phyloP scores from a whole-genome alignment of 1,284 basidiomycete species.

The Ganoderma meredithae region DNA sequence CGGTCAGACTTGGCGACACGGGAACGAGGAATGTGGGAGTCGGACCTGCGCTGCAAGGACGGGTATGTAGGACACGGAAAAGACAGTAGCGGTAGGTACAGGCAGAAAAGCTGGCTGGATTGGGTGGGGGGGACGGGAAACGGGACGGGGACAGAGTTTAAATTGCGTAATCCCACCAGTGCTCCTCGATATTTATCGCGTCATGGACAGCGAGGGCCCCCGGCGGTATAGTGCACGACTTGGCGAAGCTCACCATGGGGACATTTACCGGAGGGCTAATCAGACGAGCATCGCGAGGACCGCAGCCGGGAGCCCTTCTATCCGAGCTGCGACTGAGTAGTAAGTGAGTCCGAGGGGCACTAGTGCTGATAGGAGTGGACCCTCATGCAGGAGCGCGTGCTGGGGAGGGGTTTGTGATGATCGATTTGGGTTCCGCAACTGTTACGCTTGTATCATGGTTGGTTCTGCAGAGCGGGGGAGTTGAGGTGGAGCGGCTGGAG shows the following conservation, averaged over 20 bases:
- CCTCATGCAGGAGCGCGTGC: no score
- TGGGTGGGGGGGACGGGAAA: not conserved
- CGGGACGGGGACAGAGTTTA: not conserved
- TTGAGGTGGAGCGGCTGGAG: not conserved
- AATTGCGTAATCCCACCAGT: not conserved
- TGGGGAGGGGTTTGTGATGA: not conserved
- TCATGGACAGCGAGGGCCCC: not conserved
- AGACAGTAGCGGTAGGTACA: slow-evolving; percentile 16
- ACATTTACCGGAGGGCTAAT: not conserved
- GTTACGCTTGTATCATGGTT: not conserved
- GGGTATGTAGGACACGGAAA: slow-evolving; percentile 12
- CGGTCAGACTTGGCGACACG: not conserved
- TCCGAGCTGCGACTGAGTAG: not conserved
- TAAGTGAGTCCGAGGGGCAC: not conserved
- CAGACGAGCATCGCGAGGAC: not conserved
- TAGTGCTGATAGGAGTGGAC: not conserved
- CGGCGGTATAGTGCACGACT: not conserved
- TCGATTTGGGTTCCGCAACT: not conserved
- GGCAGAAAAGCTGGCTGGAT: slow-evolving; percentile 11
- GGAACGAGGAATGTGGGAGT: not conserved
- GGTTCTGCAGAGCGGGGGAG: not conserved
- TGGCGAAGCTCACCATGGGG: not conserved
- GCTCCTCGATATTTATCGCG: not conserved
- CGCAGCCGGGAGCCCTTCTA: not conserved
- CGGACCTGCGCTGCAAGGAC: slow-evolving; percentile 18